These are phyloP conservation scores for Phyllosticta paracitricarpa DNA, from an alignment of 2,329 filamentous ascomycete genomes.

Conservation along the genomic window DNA sequence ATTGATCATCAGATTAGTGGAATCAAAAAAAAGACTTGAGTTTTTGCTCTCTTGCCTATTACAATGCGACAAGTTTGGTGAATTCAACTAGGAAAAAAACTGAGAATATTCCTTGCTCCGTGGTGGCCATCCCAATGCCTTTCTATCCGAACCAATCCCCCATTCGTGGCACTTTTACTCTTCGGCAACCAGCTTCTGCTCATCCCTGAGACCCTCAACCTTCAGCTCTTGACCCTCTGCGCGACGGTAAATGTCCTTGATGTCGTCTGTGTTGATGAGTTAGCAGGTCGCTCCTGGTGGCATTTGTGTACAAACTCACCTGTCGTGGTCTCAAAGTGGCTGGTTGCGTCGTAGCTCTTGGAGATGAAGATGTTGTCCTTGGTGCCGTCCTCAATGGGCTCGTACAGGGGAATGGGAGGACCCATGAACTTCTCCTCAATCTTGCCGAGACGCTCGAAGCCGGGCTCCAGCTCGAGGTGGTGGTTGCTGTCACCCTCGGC, in stretches of 20 bases:
- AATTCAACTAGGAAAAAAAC: background rate
- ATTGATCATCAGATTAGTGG: background rate
- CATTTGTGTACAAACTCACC: conserved; percentile 31
- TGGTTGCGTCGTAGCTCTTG: conserved; percentile 96
- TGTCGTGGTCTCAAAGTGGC: conserved; percentile 88
- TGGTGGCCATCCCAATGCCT: conserved; percentile 10
- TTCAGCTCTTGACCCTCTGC: conserved; percentile 75
- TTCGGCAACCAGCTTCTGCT: conserved; percentile 59
- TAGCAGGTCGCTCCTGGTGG: conserved; percentile 12
- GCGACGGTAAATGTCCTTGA: conserved; percentile 84
- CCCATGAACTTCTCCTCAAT: conserved; percentile 98
- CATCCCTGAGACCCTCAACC: conserved; percentile 78
- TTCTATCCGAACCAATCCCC: conserved; percentile 3
- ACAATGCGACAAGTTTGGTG: background rate
- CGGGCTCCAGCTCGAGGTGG: conserved; percentile 87
- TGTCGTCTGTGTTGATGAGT: conserved; percentile 61
- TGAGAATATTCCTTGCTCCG: background rate
- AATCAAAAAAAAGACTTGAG: background rate
- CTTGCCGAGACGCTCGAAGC: conserved; percentile 80
- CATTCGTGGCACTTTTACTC: conserved; percentile 36
- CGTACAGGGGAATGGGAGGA: conserved; percentile 84
- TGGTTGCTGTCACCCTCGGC: conserved; percentile 87
- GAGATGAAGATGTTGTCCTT: conserved; percentile 94
- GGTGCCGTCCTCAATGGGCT: conserved; percentile 71
- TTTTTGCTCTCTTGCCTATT: background rate